A percentile compares a stretch with the other conserved stretches of the same genome.
phyloP scores from a whole-genome alignment of 148 eudicot genomes.

The Rhododendron molle region DNA sequence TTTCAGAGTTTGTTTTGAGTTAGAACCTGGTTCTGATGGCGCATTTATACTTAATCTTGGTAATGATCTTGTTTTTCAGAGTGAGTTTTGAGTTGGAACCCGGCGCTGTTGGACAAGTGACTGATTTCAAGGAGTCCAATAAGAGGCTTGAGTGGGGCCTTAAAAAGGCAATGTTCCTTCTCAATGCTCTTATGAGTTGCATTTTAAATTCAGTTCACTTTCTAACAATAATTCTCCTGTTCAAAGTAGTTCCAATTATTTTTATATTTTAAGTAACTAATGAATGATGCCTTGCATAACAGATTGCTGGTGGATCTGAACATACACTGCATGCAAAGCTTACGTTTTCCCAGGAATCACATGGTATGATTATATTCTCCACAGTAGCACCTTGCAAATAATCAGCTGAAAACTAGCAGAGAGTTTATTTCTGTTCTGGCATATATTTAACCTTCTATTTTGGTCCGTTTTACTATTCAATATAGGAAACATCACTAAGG shows the following conservation, averaged over 20 bases:
- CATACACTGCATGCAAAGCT: constrained; percentile 89
- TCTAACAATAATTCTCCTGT: neutral
- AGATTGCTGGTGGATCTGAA: constrained; percentile 95
- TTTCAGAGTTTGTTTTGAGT: constrained; percentile 63
- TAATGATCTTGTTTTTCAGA: neutral
- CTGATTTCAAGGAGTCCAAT: constrained; percentile 92
- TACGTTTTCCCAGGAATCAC: constrained; percentile 84
- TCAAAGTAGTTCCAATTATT: constrained; percentile 1
- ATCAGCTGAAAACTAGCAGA: neutral
- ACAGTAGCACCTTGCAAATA: neutral
- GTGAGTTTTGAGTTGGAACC: constrained; percentile 58
- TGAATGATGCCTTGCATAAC: constrained; percentile 23
- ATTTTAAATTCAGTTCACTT: neutral
- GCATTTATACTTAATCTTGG: neutral
- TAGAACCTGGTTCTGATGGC: neutral
- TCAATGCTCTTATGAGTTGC: neutral
- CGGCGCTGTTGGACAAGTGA: constrained; percentile 81
- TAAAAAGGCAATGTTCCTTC: constrained; percentile 57
- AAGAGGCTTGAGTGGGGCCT: constrained; percentile 84
- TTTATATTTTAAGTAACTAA: neutral
- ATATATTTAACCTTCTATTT: constrained; percentile 1
- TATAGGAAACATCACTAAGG: constrained; percentile 85
- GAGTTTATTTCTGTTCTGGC: neutral
- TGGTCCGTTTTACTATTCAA: neutral
- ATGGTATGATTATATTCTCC: constrained; percentile 40